Evolutionary conservation across 768 basidiomycete genomes (phyloP), one percentile per base, ranked within the genome.

Genomic region (Psilocybe cyanescens): DNA sequence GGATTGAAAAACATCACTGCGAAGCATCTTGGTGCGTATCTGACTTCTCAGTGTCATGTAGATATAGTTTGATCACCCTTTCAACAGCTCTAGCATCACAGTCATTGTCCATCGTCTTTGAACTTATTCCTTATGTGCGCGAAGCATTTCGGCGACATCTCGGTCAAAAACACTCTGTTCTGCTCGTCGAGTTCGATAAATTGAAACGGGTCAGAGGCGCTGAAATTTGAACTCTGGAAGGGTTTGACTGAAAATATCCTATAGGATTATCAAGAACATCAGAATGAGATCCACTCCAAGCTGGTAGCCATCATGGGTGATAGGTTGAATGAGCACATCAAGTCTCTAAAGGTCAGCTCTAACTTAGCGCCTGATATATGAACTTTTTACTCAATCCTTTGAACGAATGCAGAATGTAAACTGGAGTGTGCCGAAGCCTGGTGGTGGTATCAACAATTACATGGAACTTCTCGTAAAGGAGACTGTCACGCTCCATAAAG

Each of bases 301-400:
- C 82, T 99, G 58, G 90, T 99, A 61, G 92, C 94, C 46, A 99
- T 99, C 76, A 99, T 99, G 97, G 91, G 95, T 41, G 97, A 99
- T 76, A 85, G 97, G 59, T 79, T 99, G 48, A 86, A 81, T 67
- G 88, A 90, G 1, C 97, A 99, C 72, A 90, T 94, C 71, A 89
- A 86, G 68, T 81, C 90, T 28, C 81, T 99, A 56, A 88, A 92
- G 79, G 94, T 90, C 64, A 59, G 70, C 48, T 31, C 35, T 47
- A 45, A 14, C 50, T 57, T 48, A 41, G 4, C 33, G 30, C 33
- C 59, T 61, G 35, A 59, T 56, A 17, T 61, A 47, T 28, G 53
- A 31, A 45, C 44, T 35, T 50, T 6, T 17, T 19, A 17, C 30
- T 17, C 31, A 16, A 14, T 29, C 28, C 30, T 14, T 7, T 33